phyloP scores from a whole-genome alignment of 106 monocot species.

The Gastrodia elata region DNA sequence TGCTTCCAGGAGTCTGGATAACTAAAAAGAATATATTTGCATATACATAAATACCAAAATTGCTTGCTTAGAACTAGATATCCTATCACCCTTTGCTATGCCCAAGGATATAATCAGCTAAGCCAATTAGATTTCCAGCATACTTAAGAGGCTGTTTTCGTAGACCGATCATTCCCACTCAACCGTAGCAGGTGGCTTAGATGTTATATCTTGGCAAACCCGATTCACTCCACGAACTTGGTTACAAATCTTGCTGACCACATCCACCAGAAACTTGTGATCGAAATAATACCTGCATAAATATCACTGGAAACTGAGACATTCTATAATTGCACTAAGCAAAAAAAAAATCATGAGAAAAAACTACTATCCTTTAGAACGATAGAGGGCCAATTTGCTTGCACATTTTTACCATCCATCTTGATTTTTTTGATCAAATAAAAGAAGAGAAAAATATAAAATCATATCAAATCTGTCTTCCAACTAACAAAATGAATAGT shows the following conservation, averaged over 20 bases:
- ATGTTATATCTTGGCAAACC: conserved; percentile 78
- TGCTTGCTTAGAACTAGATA: not conserved
- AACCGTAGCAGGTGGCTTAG: conserved; percentile 90
- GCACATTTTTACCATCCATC: no score
- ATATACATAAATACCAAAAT: not conserved
- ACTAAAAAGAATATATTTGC: not conserved
- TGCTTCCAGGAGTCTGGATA: not conserved
- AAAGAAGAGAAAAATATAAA: no score
- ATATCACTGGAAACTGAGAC: not conserved
- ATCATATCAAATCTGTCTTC: no score
- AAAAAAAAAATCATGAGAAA: no score
- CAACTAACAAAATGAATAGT: no score
- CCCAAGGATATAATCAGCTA: not conserved
- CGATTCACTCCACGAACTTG: conserved; percentile 86
- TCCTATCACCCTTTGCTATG: not conserved
- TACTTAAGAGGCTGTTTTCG: not conserved
- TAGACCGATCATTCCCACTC: conserved; percentile 59
- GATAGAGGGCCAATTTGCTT: no score
- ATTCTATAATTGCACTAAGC: no score
- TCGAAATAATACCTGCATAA: conserved; percentile 83
- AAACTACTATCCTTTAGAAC: no score
- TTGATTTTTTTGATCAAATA: no score
- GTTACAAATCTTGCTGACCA: conserved; percentile 83
- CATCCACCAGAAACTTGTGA: conserved; percentile 67
- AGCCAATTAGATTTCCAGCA: not conserved